Percentiles rank a stretch among this genome's conserved stretches.
phyloP scores from a whole-genome alignment of 495 filamentous ascomycete genomes.

The Margaritispora aquatica region DNA sequence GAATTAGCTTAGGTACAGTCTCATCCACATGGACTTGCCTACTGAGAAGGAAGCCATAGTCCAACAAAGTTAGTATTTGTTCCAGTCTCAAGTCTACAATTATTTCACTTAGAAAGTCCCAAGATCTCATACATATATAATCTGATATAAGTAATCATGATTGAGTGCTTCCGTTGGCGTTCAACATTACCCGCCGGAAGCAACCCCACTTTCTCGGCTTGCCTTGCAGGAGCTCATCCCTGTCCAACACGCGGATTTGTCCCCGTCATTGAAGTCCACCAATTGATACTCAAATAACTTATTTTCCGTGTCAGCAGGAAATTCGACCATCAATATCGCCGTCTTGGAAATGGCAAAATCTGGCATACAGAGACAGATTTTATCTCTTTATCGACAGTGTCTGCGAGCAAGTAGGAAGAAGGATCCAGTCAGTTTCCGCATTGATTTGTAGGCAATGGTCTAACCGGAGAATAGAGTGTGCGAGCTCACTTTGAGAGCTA shows the following conservation, averaged over 20 bases:
- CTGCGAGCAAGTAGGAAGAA: conserved; percentile 77
- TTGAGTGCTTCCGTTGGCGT: too few relatives aligned
- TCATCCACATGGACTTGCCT: too few relatives aligned
- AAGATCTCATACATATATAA: background rate
- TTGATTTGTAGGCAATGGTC: background rate
- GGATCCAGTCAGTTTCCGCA: conserved; percentile 51
- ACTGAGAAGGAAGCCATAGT: conserved; percentile 36
- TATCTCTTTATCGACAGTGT: conserved; percentile 80
- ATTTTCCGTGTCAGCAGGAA: background rate
- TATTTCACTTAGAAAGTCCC: too few relatives aligned
- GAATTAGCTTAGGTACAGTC: background rate
- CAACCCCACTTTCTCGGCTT: background rate
- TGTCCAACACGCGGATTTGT: conserved; percentile 5
- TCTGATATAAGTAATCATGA: background rate
- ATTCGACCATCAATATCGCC: background rate
- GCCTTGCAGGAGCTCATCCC: conserved; percentile 7
- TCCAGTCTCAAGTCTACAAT: too few relatives aligned
- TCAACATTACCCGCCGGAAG: background rate
- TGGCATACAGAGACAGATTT: conserved; percentile 85
- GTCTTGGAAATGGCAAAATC: conserved; percentile 43
- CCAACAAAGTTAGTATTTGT: background rate
- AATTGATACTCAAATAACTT: background rate
- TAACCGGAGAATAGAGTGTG: background rate
- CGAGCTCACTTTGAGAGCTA: conserved; percentile 54
- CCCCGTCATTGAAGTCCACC: conserved; percentile 11